Base-by-base conservation (phyloP, 2,329 filamentous ascomycete species). In the Penicillium verrucosum region DNA sequence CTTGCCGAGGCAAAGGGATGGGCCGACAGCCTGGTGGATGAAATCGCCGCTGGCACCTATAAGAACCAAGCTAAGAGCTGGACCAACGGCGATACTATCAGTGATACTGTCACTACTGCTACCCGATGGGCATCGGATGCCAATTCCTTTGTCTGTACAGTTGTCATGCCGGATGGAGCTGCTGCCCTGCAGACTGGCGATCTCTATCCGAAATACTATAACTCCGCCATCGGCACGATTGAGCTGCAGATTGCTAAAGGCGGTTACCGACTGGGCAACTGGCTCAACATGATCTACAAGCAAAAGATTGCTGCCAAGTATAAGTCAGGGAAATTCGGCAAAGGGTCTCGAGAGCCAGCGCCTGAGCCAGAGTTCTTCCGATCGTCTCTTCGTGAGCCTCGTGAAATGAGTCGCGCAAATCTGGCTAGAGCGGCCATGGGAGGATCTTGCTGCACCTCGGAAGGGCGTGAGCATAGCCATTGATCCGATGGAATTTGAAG, bases 191-290 rank as follows among this genome's bases (percentile, higher is more conserved):
- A 89, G 25, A 80, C 80, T 29, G 83, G 82, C 0, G 78, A 81
- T 34, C 90, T 90, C 71, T 89, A 84, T 65, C 78, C 84, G 32
- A 80, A 78, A 32, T 86, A 85, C 2, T 82, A 82, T 43, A 58
- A 66, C 27, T 62, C 62, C 10, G n/a, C 83, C 81, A 21, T 82
- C 86, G 56, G 78, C 12, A 66, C 64, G 7, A 62, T 90, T 44
- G 85, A 90, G 71, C 68, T 82, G 57, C 84, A 88, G 68, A 78
- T 91, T 59, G 88, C 87, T 8, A 83, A 82, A 61, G 88, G 85
- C 4, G 88, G 88, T 11, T 88, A 85, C 70, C 81, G 88, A 47
- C 78, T 90, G 69, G 88, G 84, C 2, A 81, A 81, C 21, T 89
- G 64, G 64, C 34, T 66, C 14, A 64, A 66, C 16, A 6, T 56